Percentiles rank a stretch among this genome's conserved stretches.
phyloP scores from a whole-genome alignment of 306 rosid species.

The Malus orientalis region DNA sequence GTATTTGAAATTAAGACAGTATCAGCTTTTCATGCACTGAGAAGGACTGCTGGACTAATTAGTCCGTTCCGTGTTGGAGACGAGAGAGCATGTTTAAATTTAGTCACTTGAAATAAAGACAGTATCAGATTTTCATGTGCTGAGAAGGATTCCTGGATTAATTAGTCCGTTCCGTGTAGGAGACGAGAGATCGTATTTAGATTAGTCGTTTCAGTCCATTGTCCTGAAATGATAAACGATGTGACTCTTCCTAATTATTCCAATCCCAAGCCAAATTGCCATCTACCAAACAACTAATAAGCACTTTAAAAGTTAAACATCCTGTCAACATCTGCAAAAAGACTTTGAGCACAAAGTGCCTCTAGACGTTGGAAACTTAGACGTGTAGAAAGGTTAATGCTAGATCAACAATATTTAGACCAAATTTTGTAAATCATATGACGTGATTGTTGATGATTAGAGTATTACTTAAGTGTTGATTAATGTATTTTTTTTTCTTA shows the following conservation, averaged over 20 bases:
- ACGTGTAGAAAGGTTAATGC: too few relatives aligned
- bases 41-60: background rate
- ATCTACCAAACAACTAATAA: background rate
- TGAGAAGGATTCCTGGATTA: background rate
- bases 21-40: background rate
- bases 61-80: background rate
- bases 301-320: background rate
- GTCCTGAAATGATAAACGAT: background rate
- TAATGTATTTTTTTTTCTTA: too few relatives aligned
- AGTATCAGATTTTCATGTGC: background rate
- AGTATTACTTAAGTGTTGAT: too few relatives aligned
- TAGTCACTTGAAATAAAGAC: background rate
- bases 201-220: background rate
- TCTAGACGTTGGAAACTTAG: background rate
- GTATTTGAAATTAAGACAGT: background rate
- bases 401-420: too few relatives aligned
- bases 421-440: too few relatives aligned
- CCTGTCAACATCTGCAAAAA: background rate
- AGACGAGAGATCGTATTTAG: background rate
- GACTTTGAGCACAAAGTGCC: background rate
- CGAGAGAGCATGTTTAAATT: background rate
- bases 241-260: background rate
- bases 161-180: background rate
- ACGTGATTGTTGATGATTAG: too few relatives aligned
- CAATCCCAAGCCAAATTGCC: background rate